phyloP scores from a whole-genome alignment of 495 filamentous ascomycete genomes.

The Hyaloscypha bicolor region DNA sequence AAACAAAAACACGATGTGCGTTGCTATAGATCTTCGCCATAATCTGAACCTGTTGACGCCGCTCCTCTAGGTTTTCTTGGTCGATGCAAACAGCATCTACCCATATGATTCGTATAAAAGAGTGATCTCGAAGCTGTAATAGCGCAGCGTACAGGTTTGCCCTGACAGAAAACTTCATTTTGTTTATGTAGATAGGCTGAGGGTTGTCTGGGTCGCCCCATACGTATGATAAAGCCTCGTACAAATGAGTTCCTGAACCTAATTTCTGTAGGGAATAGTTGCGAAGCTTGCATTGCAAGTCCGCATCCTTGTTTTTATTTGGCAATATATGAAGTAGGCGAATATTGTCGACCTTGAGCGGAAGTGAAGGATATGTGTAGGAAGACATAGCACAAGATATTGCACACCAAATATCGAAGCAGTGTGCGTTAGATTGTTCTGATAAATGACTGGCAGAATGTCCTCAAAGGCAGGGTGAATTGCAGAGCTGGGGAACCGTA shows the following conservation, averaged over 20 bases:
- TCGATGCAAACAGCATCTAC: conserved; percentile 31
- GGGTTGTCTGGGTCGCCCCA: conserved; percentile 22
- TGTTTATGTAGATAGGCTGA: conserved; percentile 12
- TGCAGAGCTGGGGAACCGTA: no score
- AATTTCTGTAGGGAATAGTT: conserved; percentile 22
- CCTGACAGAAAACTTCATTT: conserved; percentile 19
- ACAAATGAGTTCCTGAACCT: conserved; percentile 10
- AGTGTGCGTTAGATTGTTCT: no score
- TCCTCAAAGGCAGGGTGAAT: no score
- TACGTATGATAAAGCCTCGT: conserved; percentile 22
- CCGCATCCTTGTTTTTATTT: conserved; percentile 7
- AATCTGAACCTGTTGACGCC: conserved; percentile 27
- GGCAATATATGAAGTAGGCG: conserved; percentile 20
- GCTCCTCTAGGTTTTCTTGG: conserved; percentile 29
- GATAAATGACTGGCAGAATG: no score
- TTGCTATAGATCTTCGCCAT: conserved; percentile 40
- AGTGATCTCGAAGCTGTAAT: conserved; percentile 25
- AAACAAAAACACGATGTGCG: conserved; percentile 39
- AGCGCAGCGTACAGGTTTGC: conserved; percentile 31
- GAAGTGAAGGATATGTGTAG: background rate
- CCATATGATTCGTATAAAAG: conserved; percentile 29
- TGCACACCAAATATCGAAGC: no score
- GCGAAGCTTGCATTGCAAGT: conserved; percentile 25
- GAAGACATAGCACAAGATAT: background rate
- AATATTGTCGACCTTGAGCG: background rate